A percentile compares a stretch with the other conserved stretches of the same genome.
Evolutionary conservation across 78 protist species (phyloP).

Genomic region (Dictyostelium discoideum): DNA sequence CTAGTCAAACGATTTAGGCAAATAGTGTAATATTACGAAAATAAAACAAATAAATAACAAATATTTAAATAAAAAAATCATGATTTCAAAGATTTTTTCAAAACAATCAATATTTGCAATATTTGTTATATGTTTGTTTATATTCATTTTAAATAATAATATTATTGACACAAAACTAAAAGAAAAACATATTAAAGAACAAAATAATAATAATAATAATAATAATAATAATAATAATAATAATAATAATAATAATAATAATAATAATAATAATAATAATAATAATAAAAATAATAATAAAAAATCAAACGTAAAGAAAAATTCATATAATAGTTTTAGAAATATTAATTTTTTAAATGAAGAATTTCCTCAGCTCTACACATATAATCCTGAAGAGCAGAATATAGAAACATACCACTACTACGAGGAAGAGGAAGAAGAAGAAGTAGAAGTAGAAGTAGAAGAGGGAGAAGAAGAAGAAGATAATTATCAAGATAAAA

Average conservation of each 20-base stretch:
- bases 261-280: background rate
- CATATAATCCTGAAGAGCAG: background rate
- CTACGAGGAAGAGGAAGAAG: background rate
- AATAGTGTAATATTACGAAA: background rate
- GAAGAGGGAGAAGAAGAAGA: background rate
- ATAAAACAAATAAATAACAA: background rate
- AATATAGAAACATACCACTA: background rate
- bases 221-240: background rate
- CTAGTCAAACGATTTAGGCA: background rate
- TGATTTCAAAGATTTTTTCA: background rate
- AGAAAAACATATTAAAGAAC: background rate
- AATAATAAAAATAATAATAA: background rate
- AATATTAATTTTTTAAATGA: constrained; percentile 2
- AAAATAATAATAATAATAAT: background rate
- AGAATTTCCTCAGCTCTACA: background rate
- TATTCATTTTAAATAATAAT: background rate
- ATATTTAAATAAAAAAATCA: background rate
- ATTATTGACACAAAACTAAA: background rate
- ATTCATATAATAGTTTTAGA: background rate
- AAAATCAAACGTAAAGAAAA: background rate
- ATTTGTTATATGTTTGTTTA: background rate
- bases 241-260: background rate
- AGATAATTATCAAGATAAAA: background rate
- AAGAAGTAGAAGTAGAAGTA: background rate
- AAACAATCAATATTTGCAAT: background rate